Conservation (phyloP, 139 green algal species). For the Tetraselmis striata region DNA sequence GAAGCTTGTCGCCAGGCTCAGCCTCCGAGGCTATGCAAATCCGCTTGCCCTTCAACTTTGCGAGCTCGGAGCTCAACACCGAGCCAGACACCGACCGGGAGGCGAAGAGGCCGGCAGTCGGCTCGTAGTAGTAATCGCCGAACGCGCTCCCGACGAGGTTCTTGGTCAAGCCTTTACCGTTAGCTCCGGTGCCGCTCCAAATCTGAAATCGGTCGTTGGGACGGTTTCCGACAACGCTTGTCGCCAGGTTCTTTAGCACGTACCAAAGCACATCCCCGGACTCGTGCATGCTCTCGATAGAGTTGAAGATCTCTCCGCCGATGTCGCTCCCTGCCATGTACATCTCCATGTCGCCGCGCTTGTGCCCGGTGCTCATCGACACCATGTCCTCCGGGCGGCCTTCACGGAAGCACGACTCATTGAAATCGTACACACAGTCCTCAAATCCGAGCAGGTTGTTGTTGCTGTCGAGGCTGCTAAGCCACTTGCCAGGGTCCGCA, state of each 20-base stretch:
- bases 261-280: not conserved
- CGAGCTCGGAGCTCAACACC: not conserved
- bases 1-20: not conserved
- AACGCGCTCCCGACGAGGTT: not conserved
- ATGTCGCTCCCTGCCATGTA: not conserved
- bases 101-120: not conserved
- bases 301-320: not conserved
- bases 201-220: not conserved
- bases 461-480: too few relatives aligned
- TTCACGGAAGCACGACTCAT: not conserved
- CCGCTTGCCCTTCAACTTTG: not conserved
- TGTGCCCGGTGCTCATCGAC: not conserved
- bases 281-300: not conserved
- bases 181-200: not conserved
- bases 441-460: not conserved
- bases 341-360: not conserved
- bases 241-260: not conserved
- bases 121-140: not conserved
- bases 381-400: not conserved
- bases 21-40: not conserved
- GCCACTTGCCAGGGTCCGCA: not conserved
- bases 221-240: not conserved
- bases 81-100: not conserved
- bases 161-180: not conserved
- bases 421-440: not conserved